These are phyloP conservation scores for Daldinia decipiens DNA, from an alignment of 495 filamentous ascomycete genomes.

Conservation along the genomic window DNA sequence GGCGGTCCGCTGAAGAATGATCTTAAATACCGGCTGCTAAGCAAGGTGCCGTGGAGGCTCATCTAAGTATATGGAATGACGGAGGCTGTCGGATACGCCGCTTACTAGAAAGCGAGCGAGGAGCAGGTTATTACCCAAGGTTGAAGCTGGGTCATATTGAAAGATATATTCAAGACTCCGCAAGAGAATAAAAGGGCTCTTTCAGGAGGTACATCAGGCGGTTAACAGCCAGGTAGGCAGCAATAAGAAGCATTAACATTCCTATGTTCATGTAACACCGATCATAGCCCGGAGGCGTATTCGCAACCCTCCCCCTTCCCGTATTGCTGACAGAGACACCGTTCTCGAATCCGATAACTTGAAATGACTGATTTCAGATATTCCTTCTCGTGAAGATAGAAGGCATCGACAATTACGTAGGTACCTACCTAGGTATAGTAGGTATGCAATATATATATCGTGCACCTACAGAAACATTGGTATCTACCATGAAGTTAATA, in stretches of 20 bases:
- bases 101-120: slow-evolving; percentile 38
- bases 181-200: slow-evolving; percentile 57
- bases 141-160: slow-evolving; percentile 67
- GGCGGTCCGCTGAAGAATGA: slow-evolving; percentile 37
- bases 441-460: too few species aligned
- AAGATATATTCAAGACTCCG: slow-evolving; percentile 52
- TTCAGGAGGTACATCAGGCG: slow-evolving; percentile 63
- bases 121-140: slow-evolving; percentile 30
- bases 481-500: too few species aligned
- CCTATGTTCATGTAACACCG: not conserved
- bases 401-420: too few species aligned
- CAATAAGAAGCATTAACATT: slow-evolving; percentile 44
- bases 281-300: not conserved
- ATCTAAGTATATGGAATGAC: slow-evolving; percentile 49
- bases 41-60: slow-evolving; percentile 38
- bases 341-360: too few species aligned
- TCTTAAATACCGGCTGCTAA: slow-evolving; percentile 26
- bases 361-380: too few species aligned
- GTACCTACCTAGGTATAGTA: too few species aligned
- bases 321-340: too few species aligned
- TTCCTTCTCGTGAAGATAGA: too few species aligned
- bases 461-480: too few species aligned
- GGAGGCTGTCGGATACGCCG: slow-evolving; percentile 46
- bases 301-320: not conserved
- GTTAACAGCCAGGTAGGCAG: slow-evolving; percentile 56